Base-by-base conservation (phyloP, 2,329 filamentous ascomycete species). In the Talaromyces sp. region DNA sequence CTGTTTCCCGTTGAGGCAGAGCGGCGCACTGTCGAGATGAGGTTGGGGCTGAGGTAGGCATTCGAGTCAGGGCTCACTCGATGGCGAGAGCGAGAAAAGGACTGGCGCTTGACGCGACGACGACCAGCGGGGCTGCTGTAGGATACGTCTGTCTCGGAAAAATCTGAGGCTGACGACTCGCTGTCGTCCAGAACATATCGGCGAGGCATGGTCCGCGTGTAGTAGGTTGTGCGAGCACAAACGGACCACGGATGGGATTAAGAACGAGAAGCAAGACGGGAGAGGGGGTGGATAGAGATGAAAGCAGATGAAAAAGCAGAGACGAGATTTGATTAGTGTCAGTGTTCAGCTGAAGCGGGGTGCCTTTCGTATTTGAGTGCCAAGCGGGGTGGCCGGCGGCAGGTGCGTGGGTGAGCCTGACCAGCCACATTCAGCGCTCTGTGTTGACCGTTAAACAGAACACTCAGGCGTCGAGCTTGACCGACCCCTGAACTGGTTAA, bases 1-100 rank as follows among this genome's bases (percentile, higher is more conserved):
- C 70, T 67, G 22, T 65, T 68, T 15, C 74, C 74, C 3, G 72
- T 76, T 7, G 75, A 77, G 6, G 69, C 67, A 2, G 75, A 76
- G 4, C 75, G 73, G 39, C 70, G 68, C 6, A 75, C 57, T 33
- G 68, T 62, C 27, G 55, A 56, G 49, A 61, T 57, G 19, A 71
- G 54, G 13, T 66, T 61, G 13, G 73, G 73, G 19, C 63, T 67
- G 17, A 73, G 63, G 54, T 67, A 70, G 60, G 64, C 67, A 59
- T 67, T 71, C 49, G 64, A 65, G 33, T 61, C 54, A 9, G 70
- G 67, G 11, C 69, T 70, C 25, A 58, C 58, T 51, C 58, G 65
- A 17, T 30, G 49, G 30, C 69, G 73, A 53, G 66, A 67, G 33
- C 73, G 73, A 27, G 74, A 76, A 47, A 68, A 55, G 27, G 74